phyloP scores from a whole-genome alignment of 2,329 filamentous ascomycete genomes.

The Boeremia lycopersici region DNA sequence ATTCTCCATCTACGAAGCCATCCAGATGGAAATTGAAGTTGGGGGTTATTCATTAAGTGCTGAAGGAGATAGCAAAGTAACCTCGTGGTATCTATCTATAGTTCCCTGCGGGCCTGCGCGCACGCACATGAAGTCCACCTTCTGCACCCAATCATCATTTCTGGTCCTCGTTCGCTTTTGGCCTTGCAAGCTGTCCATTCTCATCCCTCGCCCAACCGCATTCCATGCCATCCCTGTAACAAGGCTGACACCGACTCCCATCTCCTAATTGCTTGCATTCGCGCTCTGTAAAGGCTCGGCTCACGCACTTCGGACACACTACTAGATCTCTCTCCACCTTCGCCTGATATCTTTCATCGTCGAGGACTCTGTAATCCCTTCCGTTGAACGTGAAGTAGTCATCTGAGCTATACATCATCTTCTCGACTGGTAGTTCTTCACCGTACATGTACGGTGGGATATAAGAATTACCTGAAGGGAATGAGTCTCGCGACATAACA shows the following conservation, averaged over 20 bases:
- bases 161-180: neutral
- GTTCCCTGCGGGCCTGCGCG: too few relatives aligned
- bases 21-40: too few relatives aligned
- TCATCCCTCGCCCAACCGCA: constrained; percentile 19
- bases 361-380: constrained; percentile 30
- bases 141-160: neutral
- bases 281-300: constrained; percentile 11
- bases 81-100: neutral
- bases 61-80: neutral
- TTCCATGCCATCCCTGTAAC: constrained; percentile 6
- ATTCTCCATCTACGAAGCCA: neutral
- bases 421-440: constrained; percentile 38
- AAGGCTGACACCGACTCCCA: constrained; percentile 24
- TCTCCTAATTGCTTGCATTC: constrained; percentile 24
- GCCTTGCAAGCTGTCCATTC: constrained; percentile 5
- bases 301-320: constrained; percentile 21
- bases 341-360: constrained; percentile 29
- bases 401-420: constrained; percentile 37
- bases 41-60: neutral
- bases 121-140: too few relatives aligned
- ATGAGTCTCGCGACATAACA: constrained; percentile 31
- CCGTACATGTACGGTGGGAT: constrained; percentile 47
- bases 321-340: constrained; percentile 21
- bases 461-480: constrained; percentile 23
- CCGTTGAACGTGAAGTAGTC: constrained; percentile 37